Evolutionary conservation across 768 basidiomycete species (phyloP).

Genomic region (Pholiota molesta): DNA sequence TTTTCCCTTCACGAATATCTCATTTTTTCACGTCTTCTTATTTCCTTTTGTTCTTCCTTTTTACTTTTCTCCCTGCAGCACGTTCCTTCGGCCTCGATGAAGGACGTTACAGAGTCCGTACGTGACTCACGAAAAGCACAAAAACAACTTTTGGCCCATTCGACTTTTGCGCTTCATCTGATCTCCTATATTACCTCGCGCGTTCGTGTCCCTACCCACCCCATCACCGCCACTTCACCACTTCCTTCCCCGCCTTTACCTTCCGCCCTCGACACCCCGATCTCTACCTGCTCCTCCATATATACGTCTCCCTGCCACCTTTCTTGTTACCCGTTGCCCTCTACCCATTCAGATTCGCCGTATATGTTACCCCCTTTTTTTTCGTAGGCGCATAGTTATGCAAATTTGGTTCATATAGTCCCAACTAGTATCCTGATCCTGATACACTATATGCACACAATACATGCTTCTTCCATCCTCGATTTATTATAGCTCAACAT

Average conservation of each 20-base stretch:
- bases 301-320: slow-evolving; percentile 19
- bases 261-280: slow-evolving; percentile 17
- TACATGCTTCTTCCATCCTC: slow-evolving; percentile 31
- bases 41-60: slow-evolving; percentile 40
- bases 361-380: slow-evolving; percentile 21
- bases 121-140: slow-evolving; percentile 37
- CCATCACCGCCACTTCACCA: slow-evolving; percentile 25
- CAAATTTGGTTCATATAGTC: slow-evolving; percentile 27
- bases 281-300: slow-evolving; percentile 18
- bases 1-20: neutral
- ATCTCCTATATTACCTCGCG: slow-evolving; percentile 27
- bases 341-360: slow-evolving; percentile 23
- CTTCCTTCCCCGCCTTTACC: slow-evolving; percentile 19
- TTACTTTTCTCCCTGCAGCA: slow-evolving; percentile 27
- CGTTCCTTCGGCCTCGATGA: slow-evolving; percentile 18
- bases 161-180: slow-evolving; percentile 37
- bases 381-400: slow-evolving; percentile 45
- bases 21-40: slow-evolving; percentile 23
- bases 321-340: slow-evolving; percentile 8
- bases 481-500: slow-evolving; percentile 3
- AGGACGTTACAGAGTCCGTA: slow-evolving; percentile 8
- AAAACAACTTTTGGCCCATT: slow-evolving; percentile 47
- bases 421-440: slow-evolving; percentile 21
- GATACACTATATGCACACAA: slow-evolving; percentile 31
- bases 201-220: slow-evolving; percentile 25